Evolutionary conservation across 805 yeast species (phyloP), one percentile per base, ranked within the genome.

Genomic region (Priceomyces medius): DNA sequence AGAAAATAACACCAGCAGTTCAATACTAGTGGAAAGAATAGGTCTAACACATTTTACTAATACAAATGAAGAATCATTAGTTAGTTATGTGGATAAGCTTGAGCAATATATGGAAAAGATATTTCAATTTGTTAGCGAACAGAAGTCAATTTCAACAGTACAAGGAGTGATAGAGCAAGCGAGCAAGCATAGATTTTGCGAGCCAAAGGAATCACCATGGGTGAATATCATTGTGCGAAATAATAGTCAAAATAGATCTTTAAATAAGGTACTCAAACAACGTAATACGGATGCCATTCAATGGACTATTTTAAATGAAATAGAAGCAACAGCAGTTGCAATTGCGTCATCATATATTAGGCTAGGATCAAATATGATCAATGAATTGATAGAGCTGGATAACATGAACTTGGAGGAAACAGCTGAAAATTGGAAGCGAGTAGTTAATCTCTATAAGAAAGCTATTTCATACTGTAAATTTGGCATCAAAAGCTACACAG

Each of bases 381-480:
- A 63, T 44, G 70, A 64, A 19, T 45, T 68, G 20, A 63, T 70
- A n/a, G 71, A 63, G 16, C 34, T 35, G 9, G 51, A 51, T 7
- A 49, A 49, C 3, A 18, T 41, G 3, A 51, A 50, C 28, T 47
- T 44, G 12, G 59, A 54, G 10, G 23, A 19, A 14, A 13, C 28
- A 21, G 56, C 54, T 35, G 57, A 53, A 33, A 61, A 61, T 41
- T 69, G 76, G 76, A 64, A 61, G 33, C 65, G 56, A 45, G 70
- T 64, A 9, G 50, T 55, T 3, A 53, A 46, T 12, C 53, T 56
- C 47, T 68, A 64, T 47, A 66, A 64, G 38, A 59, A 53, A 31
- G 56, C 71, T 1, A 46, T 59, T 7, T 62, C 66, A 9, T 58
- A 51, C 28, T 37, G 52, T 12, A 29, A 40, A 13, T 66, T 61